Percentiles rank a stretch among this genome's conserved stretches.
Evolutionary conservation across 805 yeast genomes (phyloP).

Genomic region (Komagataella pastoris): DNA sequence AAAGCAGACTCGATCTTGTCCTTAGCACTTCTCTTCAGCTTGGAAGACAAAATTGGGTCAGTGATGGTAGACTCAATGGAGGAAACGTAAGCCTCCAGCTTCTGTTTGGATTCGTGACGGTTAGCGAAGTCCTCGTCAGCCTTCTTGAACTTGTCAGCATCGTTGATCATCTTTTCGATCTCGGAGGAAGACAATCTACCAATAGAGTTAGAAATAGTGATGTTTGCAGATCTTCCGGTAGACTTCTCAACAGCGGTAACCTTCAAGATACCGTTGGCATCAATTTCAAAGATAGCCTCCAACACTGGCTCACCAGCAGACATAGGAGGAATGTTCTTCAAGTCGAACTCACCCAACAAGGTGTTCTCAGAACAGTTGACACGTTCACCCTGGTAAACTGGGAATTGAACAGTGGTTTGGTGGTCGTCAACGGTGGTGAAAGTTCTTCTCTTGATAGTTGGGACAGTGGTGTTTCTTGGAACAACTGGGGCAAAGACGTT

Average conservation of each 20-base stretch:
- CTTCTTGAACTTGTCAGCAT: slow-evolving; percentile 98
- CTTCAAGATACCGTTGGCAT: slow-evolving; percentile 64
- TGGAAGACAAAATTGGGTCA: slow-evolving; percentile 96
- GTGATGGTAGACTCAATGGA: slow-evolving; percentile 92
- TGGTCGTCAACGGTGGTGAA: slow-evolving; percentile 79
- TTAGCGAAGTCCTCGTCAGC: slow-evolving; percentile 99
- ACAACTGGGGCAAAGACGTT: slow-evolving; percentile 75
- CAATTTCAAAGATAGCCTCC: slow-evolving; percentile 64
- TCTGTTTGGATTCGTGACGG: slow-evolving; percentile 98
- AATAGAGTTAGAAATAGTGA: slow-evolving; percentile 97
- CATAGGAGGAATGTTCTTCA: slow-evolving; percentile 60
- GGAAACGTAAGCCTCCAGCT: slow-evolving; percentile 96
- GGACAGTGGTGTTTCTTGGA: slow-evolving; percentile 67
- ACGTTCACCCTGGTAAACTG: slow-evolving; percentile 75
- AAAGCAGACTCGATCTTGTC: slow-evolving; percentile 96
- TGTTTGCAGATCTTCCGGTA: slow-evolving; percentile 96
- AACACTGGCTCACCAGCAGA: slow-evolving; percentile 77
- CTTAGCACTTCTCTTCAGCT: slow-evolving; percentile 94
- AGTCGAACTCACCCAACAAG: slow-evolving; percentile 59
- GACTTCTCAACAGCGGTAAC: slow-evolving; percentile 79
- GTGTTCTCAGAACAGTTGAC: slow-evolving; percentile 68
- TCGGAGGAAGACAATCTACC: slow-evolving; percentile 96
- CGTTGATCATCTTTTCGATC: slow-evolving; percentile 96
- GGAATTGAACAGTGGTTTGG: slow-evolving; percentile 72
- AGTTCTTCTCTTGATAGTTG: slow-evolving; percentile 58